Percentiles rank a stretch among this genome's conserved stretches.
These are phyloP conservation scores for Strobilomyces confusus DNA, from an alignment of 768 basidiomycete genomes.

Conservation along the genomic window DNA sequence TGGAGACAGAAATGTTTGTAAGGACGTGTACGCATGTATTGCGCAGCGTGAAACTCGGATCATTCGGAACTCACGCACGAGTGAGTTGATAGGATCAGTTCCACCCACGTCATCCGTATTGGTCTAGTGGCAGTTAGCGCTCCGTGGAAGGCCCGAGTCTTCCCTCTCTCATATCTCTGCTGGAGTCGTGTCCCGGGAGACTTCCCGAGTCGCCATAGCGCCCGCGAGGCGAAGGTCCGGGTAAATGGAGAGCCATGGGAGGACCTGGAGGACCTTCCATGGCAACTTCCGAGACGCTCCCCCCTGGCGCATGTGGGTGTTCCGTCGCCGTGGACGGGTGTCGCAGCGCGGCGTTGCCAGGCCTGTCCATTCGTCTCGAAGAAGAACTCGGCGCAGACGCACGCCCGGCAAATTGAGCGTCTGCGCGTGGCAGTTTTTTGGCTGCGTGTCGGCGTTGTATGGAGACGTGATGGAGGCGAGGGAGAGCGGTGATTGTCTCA, in stretches of 20 bases:
- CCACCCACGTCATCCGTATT: not conserved
- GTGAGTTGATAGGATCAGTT: slow-evolving; percentile 6
- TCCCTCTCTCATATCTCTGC: slow-evolving; percentile 35
- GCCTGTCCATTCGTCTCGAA: slow-evolving; percentile 31
- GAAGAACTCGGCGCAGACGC: slow-evolving; percentile 62
- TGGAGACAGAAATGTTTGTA: slow-evolving; percentile 1
- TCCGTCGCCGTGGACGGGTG: slow-evolving; percentile 28
- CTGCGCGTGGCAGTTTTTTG: slow-evolving; percentile 83
- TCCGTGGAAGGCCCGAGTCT: slow-evolving; percentile 28
- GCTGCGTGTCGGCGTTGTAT: slow-evolving; percentile 37
- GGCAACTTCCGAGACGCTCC: slow-evolving; percentile 23
- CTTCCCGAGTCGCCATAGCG: slow-evolving; percentile 35
- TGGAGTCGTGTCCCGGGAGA: slow-evolving; percentile 19
- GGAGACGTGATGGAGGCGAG: slow-evolving; percentile 41
- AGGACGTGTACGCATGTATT: slow-evolving; percentile 6
- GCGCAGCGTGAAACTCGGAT: slow-evolving; percentile 15
- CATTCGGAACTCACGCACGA: slow-evolving; percentile 10
- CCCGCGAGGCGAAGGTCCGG: slow-evolving; percentile 29
- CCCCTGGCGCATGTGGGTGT: slow-evolving; percentile 20
- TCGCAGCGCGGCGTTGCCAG: slow-evolving; percentile 39
- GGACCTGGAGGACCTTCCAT: slow-evolving; percentile 28
- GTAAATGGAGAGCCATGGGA: slow-evolving; percentile 33
- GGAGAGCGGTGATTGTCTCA: slow-evolving; percentile 38
- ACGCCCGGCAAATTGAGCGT: slow-evolving; percentile 66
- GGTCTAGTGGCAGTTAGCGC: slow-evolving; percentile 15